phyloP scores from a whole-genome alignment of 768 basidiomycete species.

The Macrolepiota fuliginosa region DNA sequence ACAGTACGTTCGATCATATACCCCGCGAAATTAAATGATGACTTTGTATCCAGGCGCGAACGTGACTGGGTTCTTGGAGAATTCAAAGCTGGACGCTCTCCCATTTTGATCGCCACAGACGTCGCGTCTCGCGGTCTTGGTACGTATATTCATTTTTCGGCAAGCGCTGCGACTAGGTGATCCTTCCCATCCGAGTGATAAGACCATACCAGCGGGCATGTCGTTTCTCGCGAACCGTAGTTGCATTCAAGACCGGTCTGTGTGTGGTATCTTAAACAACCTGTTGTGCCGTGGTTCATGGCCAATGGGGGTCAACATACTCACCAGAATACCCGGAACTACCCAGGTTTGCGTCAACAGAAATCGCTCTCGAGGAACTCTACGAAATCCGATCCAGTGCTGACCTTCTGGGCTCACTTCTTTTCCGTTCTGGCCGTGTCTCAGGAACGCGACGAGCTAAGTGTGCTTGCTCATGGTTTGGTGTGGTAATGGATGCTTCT shows the following conservation, averaged over 20 bases:
- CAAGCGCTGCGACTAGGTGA: slow-evolving; percentile 45
- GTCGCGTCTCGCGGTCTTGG: slow-evolving; percentile 99
- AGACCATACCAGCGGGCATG: slow-evolving; percentile 13
- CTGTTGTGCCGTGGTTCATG: slow-evolving; percentile 1
- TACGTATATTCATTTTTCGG: slow-evolving; percentile 58
- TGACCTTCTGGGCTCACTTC: slow-evolving; percentile 9
- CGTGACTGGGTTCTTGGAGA: slow-evolving; percentile 99
- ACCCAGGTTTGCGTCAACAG: slow-evolving; percentile 1
- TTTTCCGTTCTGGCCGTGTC: slow-evolving; percentile 10
- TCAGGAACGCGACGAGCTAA: slow-evolving; percentile 12
- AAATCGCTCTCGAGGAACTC: slow-evolving; percentile 9
- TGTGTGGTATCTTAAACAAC: slow-evolving; percentile 8
- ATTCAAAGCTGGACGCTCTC: slow-evolving; percentile 97
- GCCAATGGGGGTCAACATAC: slow-evolving; percentile 4
- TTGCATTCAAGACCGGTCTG: slow-evolving; percentile 9
- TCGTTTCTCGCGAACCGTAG: slow-evolving; percentile 10
- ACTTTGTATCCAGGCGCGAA: slow-evolving; percentile 62
- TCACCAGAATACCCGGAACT: slow-evolving; percentile 9
- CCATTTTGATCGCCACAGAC: slow-evolving; percentile 98
- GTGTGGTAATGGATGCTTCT: slow-evolving; percentile 5
- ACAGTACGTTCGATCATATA: slow-evolving; percentile 57
- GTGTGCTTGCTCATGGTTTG: slow-evolving; percentile 9
- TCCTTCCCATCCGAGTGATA: slow-evolving; percentile 18
- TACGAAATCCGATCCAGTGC: slow-evolving; percentile 2
- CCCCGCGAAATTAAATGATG: not conserved